Percentiles rank a stretch among this genome's conserved stretches.
Evolutionary conservation across 192 early-diverging fungal genomes (phyloP).

Genomic region (Rhizoclosmatium sp.): DNA sequence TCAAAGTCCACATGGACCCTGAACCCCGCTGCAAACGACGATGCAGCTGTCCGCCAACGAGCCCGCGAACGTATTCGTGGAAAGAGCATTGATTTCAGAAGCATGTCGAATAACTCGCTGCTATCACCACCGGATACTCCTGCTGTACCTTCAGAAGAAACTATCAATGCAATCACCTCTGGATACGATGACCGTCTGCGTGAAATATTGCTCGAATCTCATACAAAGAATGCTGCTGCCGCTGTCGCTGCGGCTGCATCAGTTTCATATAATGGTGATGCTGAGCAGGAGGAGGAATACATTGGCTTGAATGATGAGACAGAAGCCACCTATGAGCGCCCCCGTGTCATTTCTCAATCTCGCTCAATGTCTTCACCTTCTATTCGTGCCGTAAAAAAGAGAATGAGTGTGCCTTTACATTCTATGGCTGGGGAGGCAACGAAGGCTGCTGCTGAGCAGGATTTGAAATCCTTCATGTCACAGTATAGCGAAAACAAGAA

Average conservation of each 20-base stretch:
- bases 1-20: not conserved
- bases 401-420: not conserved
- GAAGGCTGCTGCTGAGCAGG: not conserved
- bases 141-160: not conserved
- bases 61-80: slow-evolving; percentile 15
- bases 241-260: not conserved
- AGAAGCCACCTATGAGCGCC: not conserved
- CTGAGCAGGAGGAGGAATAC: not conserved
- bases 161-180: not conserved
- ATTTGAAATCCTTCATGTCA: not conserved
- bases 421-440: not conserved
- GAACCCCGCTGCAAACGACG: not conserved
- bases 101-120: no score
- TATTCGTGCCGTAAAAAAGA: slow-evolving; percentile 6
- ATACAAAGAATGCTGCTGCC: not conserved
- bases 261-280: not conserved
- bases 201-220: slow-evolving; percentile 10
- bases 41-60: slow-evolving; percentile 10
- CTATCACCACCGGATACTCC: not conserved
- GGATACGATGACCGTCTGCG: slow-evolving; percentile 1
- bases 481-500: no score
- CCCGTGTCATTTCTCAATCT: not conserved
- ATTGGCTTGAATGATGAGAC: slow-evolving; percentile 8
- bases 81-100: slow-evolving; percentile 21
- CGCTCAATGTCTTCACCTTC: slow-evolving; percentile 15